Base-by-base conservation (phyloP, 768 basidiomycete species). In the Tricholomella constricta region DNA sequence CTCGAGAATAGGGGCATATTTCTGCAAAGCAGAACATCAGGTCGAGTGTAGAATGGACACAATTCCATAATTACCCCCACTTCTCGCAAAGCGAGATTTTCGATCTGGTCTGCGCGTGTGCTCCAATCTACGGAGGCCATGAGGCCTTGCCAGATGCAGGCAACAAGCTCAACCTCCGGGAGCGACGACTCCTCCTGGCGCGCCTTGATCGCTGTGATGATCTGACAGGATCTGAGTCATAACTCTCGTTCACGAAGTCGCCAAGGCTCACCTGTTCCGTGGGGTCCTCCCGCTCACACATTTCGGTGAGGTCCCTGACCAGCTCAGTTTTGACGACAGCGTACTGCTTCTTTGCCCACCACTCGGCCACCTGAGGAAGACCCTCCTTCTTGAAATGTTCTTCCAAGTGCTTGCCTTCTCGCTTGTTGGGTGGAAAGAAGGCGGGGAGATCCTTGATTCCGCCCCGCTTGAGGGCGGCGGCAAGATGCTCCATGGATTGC, bases 291-390 rank as follows among this genome's bases (percentile, higher is more conserved):
- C 78, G 81, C 61, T 86, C 86, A 50, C 84, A 82, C 66, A 88
- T 76, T 54, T 86, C 86, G 51, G 81, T 84, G 49, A 92, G 77
- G 20, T 85, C 83, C 60, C 76, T 79, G 62, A 87, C 71, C 57
- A 95, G 81, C 38, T 79, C 77, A 52, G 94, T 91, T 69, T 89
- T 94, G 60, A 91, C 83, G 52, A 86, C 83, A 50, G 85, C 86
- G 54, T 86, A 85, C 66, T 94, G 91, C 68, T 86, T 88, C 80
- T 95, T 97, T 41, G 85, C 84, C 81, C 90, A 98, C 92, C 93
- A 98, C 14, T 98, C 96, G 2, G 90, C 87, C 37, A 98, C 83
- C 60, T 86, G 84, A 17, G 85, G 72, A 17, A 97, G 76, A 17
- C 84, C 85, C 54, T 84, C 88, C 52, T 83, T 81, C 72, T 82